Conservation (phyloP, 1,284 basidiomycete species). For the Microbotryum intermedium region DNA sequence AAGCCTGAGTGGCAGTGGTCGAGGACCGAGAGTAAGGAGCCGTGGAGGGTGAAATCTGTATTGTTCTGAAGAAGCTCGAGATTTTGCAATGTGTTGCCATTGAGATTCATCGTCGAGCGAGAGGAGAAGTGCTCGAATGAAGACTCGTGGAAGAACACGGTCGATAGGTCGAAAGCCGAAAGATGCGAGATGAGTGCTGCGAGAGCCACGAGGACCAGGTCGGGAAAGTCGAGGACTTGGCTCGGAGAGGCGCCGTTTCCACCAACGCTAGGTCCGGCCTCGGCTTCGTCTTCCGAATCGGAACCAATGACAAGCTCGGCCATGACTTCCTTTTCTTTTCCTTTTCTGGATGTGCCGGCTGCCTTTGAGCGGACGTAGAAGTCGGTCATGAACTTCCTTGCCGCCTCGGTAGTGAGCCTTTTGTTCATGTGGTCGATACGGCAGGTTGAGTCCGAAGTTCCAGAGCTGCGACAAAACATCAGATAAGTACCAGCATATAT, state of each 20-base stretch:
- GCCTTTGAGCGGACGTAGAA: constrained; percentile 53
- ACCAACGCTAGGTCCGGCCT: not conserved
- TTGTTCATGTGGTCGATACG: constrained; percentile 58
- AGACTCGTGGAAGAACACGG: constrained; percentile 61
- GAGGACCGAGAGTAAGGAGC: constrained; percentile 76
- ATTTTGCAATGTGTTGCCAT: constrained; percentile 77
- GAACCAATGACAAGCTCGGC: constrained; percentile 19
- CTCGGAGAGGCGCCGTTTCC: not conserved
- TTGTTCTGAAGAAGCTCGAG: constrained; percentile 87
- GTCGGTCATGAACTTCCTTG: constrained; percentile 60
- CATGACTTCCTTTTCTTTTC: constrained; percentile 4
- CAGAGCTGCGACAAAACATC: constrained; percentile 1
- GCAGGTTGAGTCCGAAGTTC: constrained; percentile 32
- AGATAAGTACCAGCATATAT: no score
- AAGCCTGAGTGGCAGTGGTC: constrained; percentile 77
- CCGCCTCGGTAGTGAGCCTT: constrained; percentile 56
- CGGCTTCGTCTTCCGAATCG: constrained; percentile 12
- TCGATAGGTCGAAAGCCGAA: constrained; percentile 62
- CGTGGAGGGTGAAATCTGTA: constrained; percentile 63
- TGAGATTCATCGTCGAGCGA: constrained; percentile 76
- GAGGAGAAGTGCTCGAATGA: constrained; percentile 63
- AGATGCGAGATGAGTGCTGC: constrained; percentile 71
- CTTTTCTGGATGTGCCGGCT: not conserved
- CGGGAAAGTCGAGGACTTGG: constrained; percentile 19
- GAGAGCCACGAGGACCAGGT: constrained; percentile 58